Conservation (phyloP, 805 yeast genomes). For the Metschnikowia corniflorae region DNA sequence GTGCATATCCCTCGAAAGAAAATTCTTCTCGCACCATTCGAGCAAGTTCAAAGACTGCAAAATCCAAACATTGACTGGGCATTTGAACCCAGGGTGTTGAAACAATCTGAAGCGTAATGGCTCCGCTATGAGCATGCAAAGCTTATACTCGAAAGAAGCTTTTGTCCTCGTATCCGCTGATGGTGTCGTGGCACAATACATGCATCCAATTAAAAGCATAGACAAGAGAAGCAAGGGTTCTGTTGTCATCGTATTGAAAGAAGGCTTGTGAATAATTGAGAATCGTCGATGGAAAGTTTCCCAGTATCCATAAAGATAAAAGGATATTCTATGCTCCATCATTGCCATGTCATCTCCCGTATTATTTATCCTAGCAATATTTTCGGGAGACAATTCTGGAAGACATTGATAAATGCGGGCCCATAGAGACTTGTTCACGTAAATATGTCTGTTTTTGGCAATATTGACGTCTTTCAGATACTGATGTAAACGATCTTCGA, state of each 20-base stretch:
- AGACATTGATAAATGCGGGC: conserved; percentile 32
- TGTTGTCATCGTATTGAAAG: conserved; percentile 47
- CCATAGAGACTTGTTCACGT: conserved; percentile 35
- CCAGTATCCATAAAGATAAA: conserved; percentile 49
- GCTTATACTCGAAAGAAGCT: conserved; percentile 33
- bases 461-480: conserved; percentile 25
- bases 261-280: conserved; percentile 56
- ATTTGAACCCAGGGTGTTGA: conserved; percentile 64
- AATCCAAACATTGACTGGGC: conserved; percentile 76
- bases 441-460: conserved; percentile 32
- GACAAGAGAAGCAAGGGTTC: conserved; percentile 50
- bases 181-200: conserved; percentile 32
- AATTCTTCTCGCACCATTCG: conserved; percentile 78
- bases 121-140: conserved; percentile 46
- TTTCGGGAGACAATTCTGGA: conserved; percentile 23
- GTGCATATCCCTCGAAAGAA: conserved; percentile 63
- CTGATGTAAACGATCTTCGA: conserved; percentile 8
- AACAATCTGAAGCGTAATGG: conserved; percentile 71
- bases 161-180: conserved; percentile 19
- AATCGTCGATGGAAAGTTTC: conserved; percentile 55
- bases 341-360: conserved; percentile 20
- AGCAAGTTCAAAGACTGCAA: conserved; percentile 68
- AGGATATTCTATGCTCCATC: conserved; percentile 33
- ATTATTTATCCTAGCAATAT: too few species aligned
- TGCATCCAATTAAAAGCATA: conserved; percentile 57